Conservation (phyloP, 1,139 yeast species). For the Chernovozyma aurita region DNA sequence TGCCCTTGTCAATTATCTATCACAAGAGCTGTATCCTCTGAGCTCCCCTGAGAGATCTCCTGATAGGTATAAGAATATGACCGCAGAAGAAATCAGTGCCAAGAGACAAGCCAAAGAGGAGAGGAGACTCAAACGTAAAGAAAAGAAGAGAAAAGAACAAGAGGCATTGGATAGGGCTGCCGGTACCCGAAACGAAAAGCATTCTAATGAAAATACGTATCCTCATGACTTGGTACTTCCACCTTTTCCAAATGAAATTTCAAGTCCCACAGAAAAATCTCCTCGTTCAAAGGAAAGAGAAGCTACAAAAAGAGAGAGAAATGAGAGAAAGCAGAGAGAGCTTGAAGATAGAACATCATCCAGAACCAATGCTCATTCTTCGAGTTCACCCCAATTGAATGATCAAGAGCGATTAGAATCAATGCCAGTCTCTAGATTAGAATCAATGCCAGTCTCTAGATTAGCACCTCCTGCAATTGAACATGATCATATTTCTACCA, state of each 20-base stretch:
- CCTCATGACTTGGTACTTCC: too few species aligned
- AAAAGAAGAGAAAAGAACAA: slow-evolving; percentile 1
- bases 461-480: not conserved
- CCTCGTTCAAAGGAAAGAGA: slow-evolving; percentile 1
- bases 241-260: too few species aligned
- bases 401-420: too few species aligned
- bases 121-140: slow-evolving; percentile 16
- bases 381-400: too few species aligned
- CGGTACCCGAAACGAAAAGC: not conserved
- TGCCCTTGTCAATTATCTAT: too few species aligned
- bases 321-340: slow-evolving; percentile 9
- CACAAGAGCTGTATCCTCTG: not conserved
- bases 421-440: too few species aligned
- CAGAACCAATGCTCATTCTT: too few species aligned
- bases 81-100: slow-evolving; percentile 4
- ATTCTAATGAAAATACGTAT: not conserved
- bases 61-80: not conserved
- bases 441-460: not conserved
- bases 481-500: not conserved
- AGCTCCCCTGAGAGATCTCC: not conserved
- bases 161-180: slow-evolving; percentile 4
- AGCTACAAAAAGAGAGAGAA: slow-evolving; percentile 11
- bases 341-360: slow-evolving; percentile 10
- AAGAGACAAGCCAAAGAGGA: slow-evolving; percentile 13
- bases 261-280: not conserved